Evolutionary conservation across 306 rosid genomes (phyloP).

Genomic region (Nissolia schottii): DNA sequence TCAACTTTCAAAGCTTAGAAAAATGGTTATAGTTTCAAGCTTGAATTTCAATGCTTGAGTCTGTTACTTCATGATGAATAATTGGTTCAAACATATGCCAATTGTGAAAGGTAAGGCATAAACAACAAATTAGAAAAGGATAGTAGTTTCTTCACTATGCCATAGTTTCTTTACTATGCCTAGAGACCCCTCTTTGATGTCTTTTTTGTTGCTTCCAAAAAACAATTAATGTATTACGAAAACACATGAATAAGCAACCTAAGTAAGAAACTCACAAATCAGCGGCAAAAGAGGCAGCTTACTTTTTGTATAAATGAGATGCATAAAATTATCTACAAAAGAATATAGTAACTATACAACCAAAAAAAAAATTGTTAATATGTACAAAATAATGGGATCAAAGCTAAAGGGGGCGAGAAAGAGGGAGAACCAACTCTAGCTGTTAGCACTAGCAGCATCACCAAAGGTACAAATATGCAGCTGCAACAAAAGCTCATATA

Average conservation of each 20-base stretch:
- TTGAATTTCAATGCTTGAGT: no score
- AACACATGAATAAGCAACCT: background rate
- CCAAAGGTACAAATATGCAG: background rate
- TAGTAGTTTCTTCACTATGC: background rate
- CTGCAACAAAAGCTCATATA: background rate
- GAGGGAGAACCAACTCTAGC: background rate
- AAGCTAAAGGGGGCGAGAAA: background rate
- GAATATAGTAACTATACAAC: conserved; percentile 32
- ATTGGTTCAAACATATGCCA: no score
- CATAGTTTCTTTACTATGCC: background rate
- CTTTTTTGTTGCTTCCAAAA: background rate
- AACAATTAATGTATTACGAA: background rate
- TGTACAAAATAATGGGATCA: conserved; percentile 20
- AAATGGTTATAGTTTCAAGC: no score
- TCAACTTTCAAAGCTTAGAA: no score
- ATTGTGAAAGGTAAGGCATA: no score
- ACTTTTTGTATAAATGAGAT: background rate
- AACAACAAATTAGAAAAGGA: no score
- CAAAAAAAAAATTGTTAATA: background rate
- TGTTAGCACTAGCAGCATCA: background rate
- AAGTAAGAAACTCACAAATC: background rate
- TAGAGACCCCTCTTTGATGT: background rate
- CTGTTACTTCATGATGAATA: no score
- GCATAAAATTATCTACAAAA: conserved; percentile 7
- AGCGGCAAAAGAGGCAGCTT: background rate